Base-by-base conservation (phyloP, 306 rosid species). In the Prunus campanulata region DNA sequence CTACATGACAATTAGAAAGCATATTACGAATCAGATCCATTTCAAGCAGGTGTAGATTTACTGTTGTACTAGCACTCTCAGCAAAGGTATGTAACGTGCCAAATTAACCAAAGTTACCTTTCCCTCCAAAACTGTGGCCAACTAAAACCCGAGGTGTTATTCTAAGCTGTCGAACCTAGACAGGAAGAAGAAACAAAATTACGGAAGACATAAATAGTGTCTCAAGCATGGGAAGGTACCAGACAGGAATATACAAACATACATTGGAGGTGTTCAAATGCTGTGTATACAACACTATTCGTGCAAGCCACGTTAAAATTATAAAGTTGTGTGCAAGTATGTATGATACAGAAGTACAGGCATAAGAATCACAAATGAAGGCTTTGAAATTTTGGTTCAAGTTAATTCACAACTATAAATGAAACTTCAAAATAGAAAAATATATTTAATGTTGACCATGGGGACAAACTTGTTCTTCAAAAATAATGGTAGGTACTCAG, bases 71-170 rank as follows among this genome's bases (percentile, higher is more conserved):
- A 39, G 56, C 66, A n/a, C 64, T 73, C 57, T 48, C 75, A 44
- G 73, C 50, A 30, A 19, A 42, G 69, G 42, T 16, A 20, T 22
- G 39, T 11, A 52, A 13, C 73, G 48, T 19, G 16, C 18, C 51
- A 48, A n/a, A 64, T 11, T 25, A 51, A 47, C 39, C 27, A 6
- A 25, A 57, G 0, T 51, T 87, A 95, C 97, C 97, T 87, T 95
- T 95, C 72, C 98, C 98, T 56, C 97, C 97, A 82, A 95, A 95
- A 85, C 98, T 95, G 78, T 95, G 98, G 39, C 98, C 97, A 84
- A 95, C 97, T 72, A 95, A 81, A 63, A 92, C 89, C 50, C 96
- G 92, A 11, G 98, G 98, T 42, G 93, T 90, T 73, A 95, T 85
- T 82, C 91, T 89, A 80, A 95, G 85, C 70, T 87, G 86, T 44